These are phyloP conservation scores for Cladorrhinum sp. DNA, from an alignment of 2,329 filamentous ascomycete genomes.

Conservation along the genomic window DNA sequence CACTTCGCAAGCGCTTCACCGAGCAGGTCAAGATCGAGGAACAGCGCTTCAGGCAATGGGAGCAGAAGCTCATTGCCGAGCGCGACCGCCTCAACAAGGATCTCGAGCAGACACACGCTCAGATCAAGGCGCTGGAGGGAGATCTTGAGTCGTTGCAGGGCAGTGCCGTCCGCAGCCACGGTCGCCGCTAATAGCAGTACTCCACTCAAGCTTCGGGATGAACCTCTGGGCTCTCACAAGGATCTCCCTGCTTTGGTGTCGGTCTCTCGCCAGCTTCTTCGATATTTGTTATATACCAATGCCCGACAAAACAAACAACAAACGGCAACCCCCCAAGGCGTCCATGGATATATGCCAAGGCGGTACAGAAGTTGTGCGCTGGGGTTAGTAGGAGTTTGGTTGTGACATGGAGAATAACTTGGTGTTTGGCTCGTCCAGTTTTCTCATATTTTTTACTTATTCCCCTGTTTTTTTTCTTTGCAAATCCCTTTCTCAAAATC, in stretches of 20 bases:
- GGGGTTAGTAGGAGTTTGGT: background rate
- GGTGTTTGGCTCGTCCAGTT: background rate
- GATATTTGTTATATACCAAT: background rate
- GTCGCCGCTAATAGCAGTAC: slow-evolving; percentile 68
- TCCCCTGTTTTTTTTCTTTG: background rate
- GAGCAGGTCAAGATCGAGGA: slow-evolving; percentile 99
- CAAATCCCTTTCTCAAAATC: background rate
- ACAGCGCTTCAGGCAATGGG: slow-evolving; percentile 98
- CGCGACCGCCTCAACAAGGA: slow-evolving; percentile 99
- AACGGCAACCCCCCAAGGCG: background rate
- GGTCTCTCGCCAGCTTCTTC: background rate
- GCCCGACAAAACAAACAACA: background rate
- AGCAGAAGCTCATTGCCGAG: slow-evolving; percentile 99
- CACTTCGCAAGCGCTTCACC: slow-evolving; percentile 96
- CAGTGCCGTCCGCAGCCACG: slow-evolving; percentile 83
- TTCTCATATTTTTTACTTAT: background rate
- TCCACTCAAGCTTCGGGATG: slow-evolving; percentile 4
- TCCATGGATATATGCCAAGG: slow-evolving; percentile 6
- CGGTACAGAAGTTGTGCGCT: background rate
- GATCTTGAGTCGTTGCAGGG: slow-evolving; percentile 95
- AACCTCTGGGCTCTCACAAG: slow-evolving; percentile 9
- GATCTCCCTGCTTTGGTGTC: slow-evolving; percentile 6
- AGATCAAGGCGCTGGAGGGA: slow-evolving; percentile 84
- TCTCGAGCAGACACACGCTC: slow-evolving; percentile 93
- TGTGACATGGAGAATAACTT: background rate